These are phyloP conservation scores for Dactylellina parvicollis DNA, from an alignment of 2,329 filamentous ascomycete genomes.

Conservation along the genomic window DNA sequence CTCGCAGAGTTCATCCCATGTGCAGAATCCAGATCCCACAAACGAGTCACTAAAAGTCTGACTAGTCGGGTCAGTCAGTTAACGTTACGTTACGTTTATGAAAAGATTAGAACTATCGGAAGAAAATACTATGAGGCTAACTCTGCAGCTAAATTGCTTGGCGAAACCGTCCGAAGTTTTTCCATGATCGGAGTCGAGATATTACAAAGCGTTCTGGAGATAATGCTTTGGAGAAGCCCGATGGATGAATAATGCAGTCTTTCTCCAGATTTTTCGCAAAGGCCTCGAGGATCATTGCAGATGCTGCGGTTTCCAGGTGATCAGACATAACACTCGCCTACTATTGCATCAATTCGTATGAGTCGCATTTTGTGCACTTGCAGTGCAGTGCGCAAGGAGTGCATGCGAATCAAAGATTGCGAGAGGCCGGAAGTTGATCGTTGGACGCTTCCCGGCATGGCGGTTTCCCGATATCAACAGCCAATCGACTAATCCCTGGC, in stretches of 20 bases:
- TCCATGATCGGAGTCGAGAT: neutral
- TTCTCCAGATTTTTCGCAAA: no score
- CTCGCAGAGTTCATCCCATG: neutral
- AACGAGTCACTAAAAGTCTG: neutral
- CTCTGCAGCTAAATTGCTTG: neutral
- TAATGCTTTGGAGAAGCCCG: neutral
- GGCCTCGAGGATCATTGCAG: no score
- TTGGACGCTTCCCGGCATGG: neutral
- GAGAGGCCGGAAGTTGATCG: neutral
- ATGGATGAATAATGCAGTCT: no score
- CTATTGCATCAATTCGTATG: constrained; percentile 3
- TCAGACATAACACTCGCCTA: neutral
- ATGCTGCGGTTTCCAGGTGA: no score
- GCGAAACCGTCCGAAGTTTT: constrained; percentile 39
- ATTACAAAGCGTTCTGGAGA: neutral
- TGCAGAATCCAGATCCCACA: neutral
- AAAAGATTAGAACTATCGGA: neutral
- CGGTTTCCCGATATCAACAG: neutral
- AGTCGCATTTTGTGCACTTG: neutral
- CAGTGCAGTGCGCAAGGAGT: neutral
- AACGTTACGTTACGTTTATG: neutral
- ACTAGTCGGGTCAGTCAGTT: neutral
- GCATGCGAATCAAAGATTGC: neutral
- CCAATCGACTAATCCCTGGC: neutral
- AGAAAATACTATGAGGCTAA: neutral